These are phyloP conservation scores for Neotropicomus parvogracilis DNA, from an alignment of 1,284 basidiomycete genomes.

Conservation along the genomic window DNA sequence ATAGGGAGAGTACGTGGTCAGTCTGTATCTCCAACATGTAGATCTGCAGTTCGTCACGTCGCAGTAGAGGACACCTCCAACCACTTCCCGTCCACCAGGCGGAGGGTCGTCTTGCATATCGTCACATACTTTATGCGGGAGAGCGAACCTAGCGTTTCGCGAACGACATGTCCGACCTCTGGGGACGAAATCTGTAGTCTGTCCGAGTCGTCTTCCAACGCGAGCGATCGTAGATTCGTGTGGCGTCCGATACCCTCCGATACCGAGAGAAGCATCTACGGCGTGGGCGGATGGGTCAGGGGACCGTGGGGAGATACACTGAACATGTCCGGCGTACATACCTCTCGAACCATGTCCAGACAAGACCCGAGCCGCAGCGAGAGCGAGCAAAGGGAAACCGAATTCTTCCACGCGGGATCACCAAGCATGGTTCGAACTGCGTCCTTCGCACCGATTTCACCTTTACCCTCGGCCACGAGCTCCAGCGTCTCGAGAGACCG, in stretches of 20 bases:
- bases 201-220: not conserved
- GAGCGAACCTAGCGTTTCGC: not conserved
- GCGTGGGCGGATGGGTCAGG: no score
- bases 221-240: not conserved
- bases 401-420: not conserved
- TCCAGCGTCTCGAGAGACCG: slow-evolving; percentile 1
- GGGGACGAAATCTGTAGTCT: not conserved
- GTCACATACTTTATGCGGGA: not conserved
- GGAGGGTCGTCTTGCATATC: not conserved
- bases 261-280: not conserved
- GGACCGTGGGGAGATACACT: not conserved
- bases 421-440: not conserved
- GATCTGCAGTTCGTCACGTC: not conserved
- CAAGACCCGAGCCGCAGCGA: not conserved
- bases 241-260: not conserved
- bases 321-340: slow-evolving; percentile 1
- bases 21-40: no score
- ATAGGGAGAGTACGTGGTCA: no score
- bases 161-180: not conserved
- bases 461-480: not conserved
- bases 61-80: not conserved
- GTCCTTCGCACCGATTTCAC: no score
- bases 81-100: not conserved
- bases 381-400: slow-evolving; percentile 11
- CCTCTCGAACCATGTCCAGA: no score